Evolutionary conservation across 2,329 filamentous ascomycete genomes (phyloP), one percentile per base, ranked within the genome.

Genomic region (Ophiostoma fasciatum): DNA sequence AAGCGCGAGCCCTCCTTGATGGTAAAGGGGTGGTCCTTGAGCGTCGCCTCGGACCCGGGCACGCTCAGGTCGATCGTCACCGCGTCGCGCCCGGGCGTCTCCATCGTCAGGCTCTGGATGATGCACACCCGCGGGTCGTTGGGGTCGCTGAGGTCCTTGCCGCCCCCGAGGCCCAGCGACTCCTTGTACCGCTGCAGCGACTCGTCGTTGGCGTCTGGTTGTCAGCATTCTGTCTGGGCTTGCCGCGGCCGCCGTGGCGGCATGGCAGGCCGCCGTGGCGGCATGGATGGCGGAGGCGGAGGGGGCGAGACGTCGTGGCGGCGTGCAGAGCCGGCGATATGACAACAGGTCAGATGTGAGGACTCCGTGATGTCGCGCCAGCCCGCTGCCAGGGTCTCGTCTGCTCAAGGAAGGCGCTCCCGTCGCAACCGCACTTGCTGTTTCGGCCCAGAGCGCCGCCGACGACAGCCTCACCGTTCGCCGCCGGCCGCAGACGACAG

Each of bases 131-230:
- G 82, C 33, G 81, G 75, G 54, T 96, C 88, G 54, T 68, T 82
- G 49, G 80, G 73, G 55, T 87, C 74, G 38, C 75, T 80, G 42
- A 83, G 70, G 49, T 78, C 70, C 33, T 68, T 73, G 53, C 80
- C 79, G 48, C 74, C 76, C 45, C 77, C 74, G 42, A 96, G 76
- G 48, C 90, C 90, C 42, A 98, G 79, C 11, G 88, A 96, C 53
- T 88, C 74, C 68, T 98, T 98, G 81, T 93, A 98, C 52, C 88
- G 81, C 63, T 92, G 82, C 51, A 98, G 78, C 43, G 88, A 90
- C 61, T 96, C 88, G 58, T 98, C 90, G 51, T 82, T 64, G 48
- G 68, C 65, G 51, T 77, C 68, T 78, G 51, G 23, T 17, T 9
- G 18, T 15, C 33, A 26, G 33, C 32, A 32, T 14, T 27, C 9